These are phyloP conservation scores for Colletotrichum horii DNA, from an alignment of 2,329 filamentous ascomycete species.

Conservation along the genomic window DNA sequence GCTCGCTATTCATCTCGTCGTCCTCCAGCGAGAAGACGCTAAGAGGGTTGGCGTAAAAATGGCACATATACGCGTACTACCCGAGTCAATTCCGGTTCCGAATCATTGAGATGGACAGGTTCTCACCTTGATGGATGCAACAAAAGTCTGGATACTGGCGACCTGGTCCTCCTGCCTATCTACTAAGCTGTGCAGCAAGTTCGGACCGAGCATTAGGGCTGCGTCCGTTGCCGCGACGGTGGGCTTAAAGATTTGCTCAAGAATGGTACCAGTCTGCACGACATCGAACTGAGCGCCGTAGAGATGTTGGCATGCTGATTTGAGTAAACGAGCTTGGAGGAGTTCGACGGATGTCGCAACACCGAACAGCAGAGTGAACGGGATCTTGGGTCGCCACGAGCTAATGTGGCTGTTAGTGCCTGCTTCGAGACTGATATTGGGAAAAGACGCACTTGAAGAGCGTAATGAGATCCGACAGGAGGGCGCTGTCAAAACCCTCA, in stretches of 20 bases:
- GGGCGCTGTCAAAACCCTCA: constrained; percentile 76
- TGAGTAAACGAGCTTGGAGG: constrained; percentile 75
- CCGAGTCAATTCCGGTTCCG: constrained; percentile 15
- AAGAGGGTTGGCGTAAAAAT: constrained; percentile 80
- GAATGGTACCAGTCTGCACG: constrained; percentile 71
- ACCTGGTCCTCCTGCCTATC: constrained; percentile 79
- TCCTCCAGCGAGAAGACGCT: constrained; percentile 59
- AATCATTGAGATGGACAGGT: neutral
- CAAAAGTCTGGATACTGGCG: constrained; percentile 75
- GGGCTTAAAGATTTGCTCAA: constrained; percentile 74
- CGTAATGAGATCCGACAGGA: constrained; percentile 75
- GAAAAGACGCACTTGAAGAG: constrained; percentile 64
- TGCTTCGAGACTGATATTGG: neutral
- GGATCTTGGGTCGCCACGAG: constrained; percentile 76
- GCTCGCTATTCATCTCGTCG: constrained; percentile 23
- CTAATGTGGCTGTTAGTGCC: constrained; percentile 24
- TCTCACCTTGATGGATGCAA: constrained; percentile 70
- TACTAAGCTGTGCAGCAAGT: constrained; percentile 66
- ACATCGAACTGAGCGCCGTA: constrained; percentile 79
- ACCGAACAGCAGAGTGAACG: constrained; percentile 78
- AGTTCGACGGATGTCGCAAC: constrained; percentile 83
- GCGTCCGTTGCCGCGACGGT: constrained; percentile 64
- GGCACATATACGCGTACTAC: constrained; percentile 84
- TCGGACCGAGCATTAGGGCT: constrained; percentile 67
- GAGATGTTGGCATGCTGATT: constrained; percentile 70